A percentile compares a stretch with the other conserved stretches of the same genome.
Evolutionary conservation across 768 basidiomycete genomes (phyloP).

Genomic region (Trametes gibbosa): DNA sequence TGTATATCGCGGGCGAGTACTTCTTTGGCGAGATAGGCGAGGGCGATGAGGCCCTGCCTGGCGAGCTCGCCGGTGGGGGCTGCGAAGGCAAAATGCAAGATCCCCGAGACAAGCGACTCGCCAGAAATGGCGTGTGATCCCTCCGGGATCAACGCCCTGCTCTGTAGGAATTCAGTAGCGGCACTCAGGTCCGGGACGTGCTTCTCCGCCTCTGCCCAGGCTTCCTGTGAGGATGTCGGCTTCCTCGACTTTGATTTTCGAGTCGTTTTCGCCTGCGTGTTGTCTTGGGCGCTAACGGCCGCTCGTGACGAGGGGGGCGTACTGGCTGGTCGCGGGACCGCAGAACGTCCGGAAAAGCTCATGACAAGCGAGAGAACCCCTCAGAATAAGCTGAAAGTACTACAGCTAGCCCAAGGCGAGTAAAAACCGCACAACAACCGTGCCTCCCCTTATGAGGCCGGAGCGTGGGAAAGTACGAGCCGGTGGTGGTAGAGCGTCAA

Average conservation of each 20-base stretch:
- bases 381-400: no score
- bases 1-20: background rate
- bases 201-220: background rate
- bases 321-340: background rate
- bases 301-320: background rate
- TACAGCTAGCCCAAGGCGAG: background rate
- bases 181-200: background rate
- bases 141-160: background rate
- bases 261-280: background rate
- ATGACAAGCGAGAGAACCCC: no score
- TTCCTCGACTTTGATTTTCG: background rate
- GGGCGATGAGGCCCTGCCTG: background rate
- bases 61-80: background rate
- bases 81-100: background rate
- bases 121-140: background rate
- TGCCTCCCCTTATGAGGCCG: slow-evolving; percentile 3
- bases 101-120: slow-evolving; percentile 3
- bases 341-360: background rate
- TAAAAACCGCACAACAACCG: background rate
- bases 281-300: background rate
- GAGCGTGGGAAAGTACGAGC: slow-evolving; percentile 3
- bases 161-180: background rate
- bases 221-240: background rate
- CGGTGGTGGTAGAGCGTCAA: slow-evolving; percentile 6
- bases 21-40: background rate